Evolutionary conservation across 2,329 filamentous ascomycete species (phyloP).

Genomic region (Stagonosporopsis chrysanthemi): DNA sequence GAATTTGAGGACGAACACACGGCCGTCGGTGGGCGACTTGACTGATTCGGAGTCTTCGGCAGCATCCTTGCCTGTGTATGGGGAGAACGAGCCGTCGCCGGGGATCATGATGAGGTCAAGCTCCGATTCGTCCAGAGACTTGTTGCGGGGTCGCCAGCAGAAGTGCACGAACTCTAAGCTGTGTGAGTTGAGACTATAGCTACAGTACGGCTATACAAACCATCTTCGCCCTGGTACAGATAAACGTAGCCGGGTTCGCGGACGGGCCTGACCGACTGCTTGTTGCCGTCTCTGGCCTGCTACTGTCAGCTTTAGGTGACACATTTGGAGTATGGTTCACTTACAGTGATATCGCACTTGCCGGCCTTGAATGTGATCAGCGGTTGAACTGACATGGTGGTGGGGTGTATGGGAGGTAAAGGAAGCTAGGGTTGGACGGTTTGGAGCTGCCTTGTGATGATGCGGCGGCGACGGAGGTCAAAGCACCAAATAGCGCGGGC

Average conservation of each 20-base stretch:
- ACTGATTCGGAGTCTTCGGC: conserved; percentile 64
- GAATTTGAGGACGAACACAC: conserved; percentile 94
- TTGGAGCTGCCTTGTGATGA: conserved; percentile 24
- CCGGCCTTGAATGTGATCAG: conserved; percentile 98
- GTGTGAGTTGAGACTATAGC: conserved; percentile 21
- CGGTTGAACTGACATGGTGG: conserved; percentile 78
- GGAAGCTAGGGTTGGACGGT: conserved; percentile 26
- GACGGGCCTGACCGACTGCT: conserved; percentile 72
- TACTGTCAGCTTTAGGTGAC: conserved; percentile 25
- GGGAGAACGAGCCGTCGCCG: conserved; percentile 83
- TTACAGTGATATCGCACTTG: conserved; percentile 82
- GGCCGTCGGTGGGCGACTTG: conserved; percentile 76
- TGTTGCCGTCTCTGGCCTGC: conserved; percentile 35
- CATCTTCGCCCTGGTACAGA: conserved; percentile 85
- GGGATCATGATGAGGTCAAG: conserved; percentile 95
- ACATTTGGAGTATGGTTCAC: conserved; percentile 42
- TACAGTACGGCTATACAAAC: conserved; percentile 51
- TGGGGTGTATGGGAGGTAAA: conserved; percentile 21
- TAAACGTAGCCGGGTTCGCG: conserved; percentile 86
- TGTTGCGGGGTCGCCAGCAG: conserved; percentile 88
- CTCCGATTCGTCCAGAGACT: conserved; percentile 74
- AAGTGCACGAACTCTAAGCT: conserved; percentile 84
- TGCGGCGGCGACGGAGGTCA: not conserved
- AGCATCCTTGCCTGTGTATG: conserved; percentile 68
- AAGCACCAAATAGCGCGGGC: conserved; percentile 2